Evolutionary conservation across 2,329 filamentous ascomycete species (phyloP).

Genomic region (Pseudonectria buxi): DNA sequence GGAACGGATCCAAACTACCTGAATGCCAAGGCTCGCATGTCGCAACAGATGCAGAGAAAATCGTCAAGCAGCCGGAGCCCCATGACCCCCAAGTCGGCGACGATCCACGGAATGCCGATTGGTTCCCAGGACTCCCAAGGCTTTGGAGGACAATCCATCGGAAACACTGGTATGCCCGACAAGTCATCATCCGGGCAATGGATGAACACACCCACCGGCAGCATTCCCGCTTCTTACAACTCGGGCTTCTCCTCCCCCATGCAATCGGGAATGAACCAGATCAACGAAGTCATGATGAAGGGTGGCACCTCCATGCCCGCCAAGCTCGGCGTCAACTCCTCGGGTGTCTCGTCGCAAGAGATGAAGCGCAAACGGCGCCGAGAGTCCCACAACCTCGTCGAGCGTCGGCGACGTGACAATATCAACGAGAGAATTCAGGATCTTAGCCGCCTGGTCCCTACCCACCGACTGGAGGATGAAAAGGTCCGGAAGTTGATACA

Average conservation of each 20-base stretch:
- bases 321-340: constrained; percentile 59
- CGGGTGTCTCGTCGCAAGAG: constrained; percentile 71
- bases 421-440: constrained; percentile 99
- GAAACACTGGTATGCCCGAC: constrained; percentile 62
- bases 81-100: constrained; percentile 80
- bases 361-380: constrained; percentile 86
- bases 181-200: constrained; percentile 85
- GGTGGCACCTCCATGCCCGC: constrained; percentile 84
- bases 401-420: constrained; percentile 89
- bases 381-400: constrained; percentile 94
- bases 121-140: constrained; percentile 59
- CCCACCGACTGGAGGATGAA: constrained; percentile 90
- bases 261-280: constrained; percentile 63
- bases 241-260: constrained; percentile 84
- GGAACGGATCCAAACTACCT: constrained; percentile 49
- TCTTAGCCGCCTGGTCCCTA: constrained; percentile 84
- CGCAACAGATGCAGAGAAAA: constrained; percentile 63
- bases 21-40: constrained; percentile 54
- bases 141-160: constrained; percentile 73
- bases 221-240: constrained; percentile 77
- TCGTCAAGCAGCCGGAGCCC: constrained; percentile 69
- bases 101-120: constrained; percentile 65
- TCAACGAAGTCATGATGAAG: constrained; percentile 83
- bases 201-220: constrained; percentile 74
- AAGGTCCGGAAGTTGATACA: constrained; percentile 93